Evolutionary conservation across 441 rosid species (phyloP), one percentile per base, ranked within the genome.

Genomic region (Croton setiger): DNA sequence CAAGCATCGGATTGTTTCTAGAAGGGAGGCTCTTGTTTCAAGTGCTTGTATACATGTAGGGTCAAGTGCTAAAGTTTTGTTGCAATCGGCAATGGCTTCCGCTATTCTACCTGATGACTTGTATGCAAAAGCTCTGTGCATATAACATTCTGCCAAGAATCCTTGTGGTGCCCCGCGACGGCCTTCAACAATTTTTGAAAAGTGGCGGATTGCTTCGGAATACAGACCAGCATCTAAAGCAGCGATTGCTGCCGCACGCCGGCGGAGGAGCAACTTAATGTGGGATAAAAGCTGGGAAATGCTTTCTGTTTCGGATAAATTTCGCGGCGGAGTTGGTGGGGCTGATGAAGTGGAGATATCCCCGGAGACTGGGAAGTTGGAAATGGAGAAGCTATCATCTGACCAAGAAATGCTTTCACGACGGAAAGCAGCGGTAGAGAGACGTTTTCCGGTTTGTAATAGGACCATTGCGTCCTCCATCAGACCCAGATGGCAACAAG

Each of bases 401-500:
- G 99, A 84, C 82, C 78, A 84, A 23, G 88, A 92, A 21, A 87
- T 87, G 78, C 98, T 92, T 75, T 92, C 82, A 0, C 97, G 96
- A 64, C 99, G 99, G 68, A 84, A 84, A 3, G 98, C 98, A 7
- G 93, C 98, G 0, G 90, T 84, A 37, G 93, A 88, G 41, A 94
- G 80, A 63, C 99, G 94, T 79, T 94, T 94, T 5, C 98, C 96
- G 62, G 96, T 90, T 72, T 94, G 98, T 43, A 94, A 90, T n/a
- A 94, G 96, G 12, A 81, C 96, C 91, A 94, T 84, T 0, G 98
- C 97, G 67, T 94, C 99, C 74, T 94, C 99, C 99, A 94, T 90
- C 2, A 92, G 76, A 57, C 99, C 98, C 14, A 94, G 76, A 68
- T 92, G 92, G 75, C 91, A 86, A 72, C 99, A 94, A 14, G 99